Evolutionary conservation across 495 filamentous ascomycete species (phyloP), one percentile per base, ranked within the genome.

Genomic region (Platismatia glauca): DNA sequence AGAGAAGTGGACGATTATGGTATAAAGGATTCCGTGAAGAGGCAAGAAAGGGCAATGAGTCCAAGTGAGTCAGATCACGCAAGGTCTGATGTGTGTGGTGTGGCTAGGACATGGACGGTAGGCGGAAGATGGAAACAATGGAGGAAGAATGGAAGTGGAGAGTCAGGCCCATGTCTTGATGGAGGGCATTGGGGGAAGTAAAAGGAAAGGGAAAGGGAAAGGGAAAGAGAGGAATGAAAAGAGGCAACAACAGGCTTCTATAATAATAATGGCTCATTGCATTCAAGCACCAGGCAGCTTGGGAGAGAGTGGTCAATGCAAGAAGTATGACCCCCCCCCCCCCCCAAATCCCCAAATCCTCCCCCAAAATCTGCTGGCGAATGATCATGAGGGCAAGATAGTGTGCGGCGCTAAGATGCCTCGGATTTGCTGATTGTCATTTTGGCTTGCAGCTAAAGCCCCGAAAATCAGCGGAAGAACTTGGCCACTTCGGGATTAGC

Each of bases 311-410:
- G 59, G 59, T 61, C 59, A 61, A 61, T 61, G 48, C 50, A 61
- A 55, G 48, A 38, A 18, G 59, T 50, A 61, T 61, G 59, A 61
- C 37, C 48, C 24, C 35, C 44, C 59, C 34, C 27, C 44, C 44
- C 44, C n/a, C n/a, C n/a, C n/a, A n/a, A n/a, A n/a, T n/a, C n/a
- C n/a, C n/a, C n/a, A n/a, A n/a, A n/a, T n/a, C 44, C 44, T 12
- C 57, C 44, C 61, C 55, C 39, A 38, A 63, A 46, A 39, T 58
- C 22, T 55, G 43, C 58, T 62, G 34, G 62, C 66, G 66, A 67
- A 67, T 67, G 66, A 67, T 64, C 66, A 67, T 64, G 50, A 60
- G 62, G 66, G 27, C 66, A 44, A 27, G 31, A 38, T 65, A 59
- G 59, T 65, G 58, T 65, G 58, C 59, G 34, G 55, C 63, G 63